Evolutionary conservation across 2,329 filamentous ascomycete genomes (phyloP).

Genomic region (Phaeosphaeriaceae sp.): DNA sequence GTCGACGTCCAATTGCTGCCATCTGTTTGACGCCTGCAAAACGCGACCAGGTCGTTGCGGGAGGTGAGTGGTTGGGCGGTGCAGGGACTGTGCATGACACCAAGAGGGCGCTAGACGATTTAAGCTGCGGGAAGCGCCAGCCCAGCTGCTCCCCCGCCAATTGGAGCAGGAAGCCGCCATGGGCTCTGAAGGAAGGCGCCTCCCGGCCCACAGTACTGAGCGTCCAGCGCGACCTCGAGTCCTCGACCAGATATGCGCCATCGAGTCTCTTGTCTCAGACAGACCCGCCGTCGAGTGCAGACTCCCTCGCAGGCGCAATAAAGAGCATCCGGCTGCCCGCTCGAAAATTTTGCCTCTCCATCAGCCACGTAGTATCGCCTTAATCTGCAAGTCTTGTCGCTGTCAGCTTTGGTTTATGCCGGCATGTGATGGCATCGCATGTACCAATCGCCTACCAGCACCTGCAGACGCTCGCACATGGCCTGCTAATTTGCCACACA

Average conservation of each 20-base stretch:
- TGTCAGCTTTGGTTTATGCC: slow-evolving; percentile 21
- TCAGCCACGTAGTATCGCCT: slow-evolving; percentile 14
- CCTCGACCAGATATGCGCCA: slow-evolving; percentile 4
- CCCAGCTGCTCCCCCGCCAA: slow-evolving; percentile 19
- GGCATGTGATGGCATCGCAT: slow-evolving; percentile 17
- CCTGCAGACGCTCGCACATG: neutral
- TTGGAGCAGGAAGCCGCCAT: slow-evolving; percentile 22
- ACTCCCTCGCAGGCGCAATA: slow-evolving; percentile 8
- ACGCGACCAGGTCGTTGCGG: slow-evolving; percentile 29
- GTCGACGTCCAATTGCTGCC: slow-evolving; percentile 31
- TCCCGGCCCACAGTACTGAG: slow-evolving; percentile 14
- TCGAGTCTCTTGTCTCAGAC: slow-evolving; percentile 7
- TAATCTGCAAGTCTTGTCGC: slow-evolving; percentile 11
- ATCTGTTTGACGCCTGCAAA: slow-evolving; percentile 41
- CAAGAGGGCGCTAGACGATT: slow-evolving; percentile 27
- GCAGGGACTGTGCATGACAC: slow-evolving; percentile 27
- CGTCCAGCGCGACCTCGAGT: slow-evolving; percentile 24
- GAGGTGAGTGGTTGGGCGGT: slow-evolving; percentile 33
- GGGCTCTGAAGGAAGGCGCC: slow-evolving; percentile 25
- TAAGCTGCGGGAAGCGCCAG: slow-evolving; percentile 30
- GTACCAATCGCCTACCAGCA: slow-evolving; percentile 18
- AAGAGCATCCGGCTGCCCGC: slow-evolving; percentile 21
- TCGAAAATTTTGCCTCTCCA: slow-evolving; percentile 6
- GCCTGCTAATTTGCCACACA: slow-evolving; percentile 26
- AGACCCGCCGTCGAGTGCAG: slow-evolving; percentile 1